phyloP scores from a whole-genome alignment of 2,329 filamentous ascomycete genomes.

The Apiospora aurea region DNA sequence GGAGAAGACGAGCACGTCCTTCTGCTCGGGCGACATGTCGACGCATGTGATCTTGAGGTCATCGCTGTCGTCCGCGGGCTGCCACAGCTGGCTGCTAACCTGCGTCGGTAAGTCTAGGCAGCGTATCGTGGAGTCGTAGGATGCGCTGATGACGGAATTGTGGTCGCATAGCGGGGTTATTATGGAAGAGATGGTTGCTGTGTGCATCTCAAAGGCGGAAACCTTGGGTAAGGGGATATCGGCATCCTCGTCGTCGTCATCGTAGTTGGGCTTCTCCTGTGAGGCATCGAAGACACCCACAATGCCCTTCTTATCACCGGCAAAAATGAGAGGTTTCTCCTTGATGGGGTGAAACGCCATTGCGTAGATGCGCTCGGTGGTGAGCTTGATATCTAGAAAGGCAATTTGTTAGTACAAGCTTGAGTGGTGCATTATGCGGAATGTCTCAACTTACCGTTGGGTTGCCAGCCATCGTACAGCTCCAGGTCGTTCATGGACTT shows the following conservation, averaged over 20 bases:
- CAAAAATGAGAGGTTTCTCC: slow-evolving; percentile 88
- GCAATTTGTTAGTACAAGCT: slow-evolving; percentile 12
- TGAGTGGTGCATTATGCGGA: background rate
- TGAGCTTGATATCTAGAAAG: slow-evolving; percentile 82
- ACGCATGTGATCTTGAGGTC: slow-evolving; percentile 86
- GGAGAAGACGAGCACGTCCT: slow-evolving; percentile 83
- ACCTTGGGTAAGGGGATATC: slow-evolving; percentile 77
- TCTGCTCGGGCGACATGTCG: slow-evolving; percentile 75
- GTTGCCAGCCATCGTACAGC: slow-evolving; percentile 84
- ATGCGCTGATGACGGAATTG: slow-evolving; percentile 81
- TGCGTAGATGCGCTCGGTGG: slow-evolving; percentile 84
- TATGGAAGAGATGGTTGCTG: slow-evolving; percentile 86
- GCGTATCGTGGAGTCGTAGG: slow-evolving; percentile 92
- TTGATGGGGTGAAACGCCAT: slow-evolving; percentile 87
- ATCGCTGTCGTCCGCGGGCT: slow-evolving; percentile 70
- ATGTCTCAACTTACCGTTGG: slow-evolving; percentile 66
- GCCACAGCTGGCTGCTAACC: slow-evolving; percentile 81
- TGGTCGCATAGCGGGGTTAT: slow-evolving; percentile 76
- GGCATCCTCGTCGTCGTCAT: slow-evolving; percentile 71
- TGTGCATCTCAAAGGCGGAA: slow-evolving; percentile 88
- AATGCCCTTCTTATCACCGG: slow-evolving; percentile 91
- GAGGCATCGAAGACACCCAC: slow-evolving; percentile 91
- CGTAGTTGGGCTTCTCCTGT: slow-evolving; percentile 63
- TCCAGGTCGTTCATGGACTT: slow-evolving; percentile 79
- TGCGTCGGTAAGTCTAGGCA: slow-evolving; percentile 85